Conservation (phyloP, 352 stramenopile genomes). For the Globisporangium splendens region DNA sequence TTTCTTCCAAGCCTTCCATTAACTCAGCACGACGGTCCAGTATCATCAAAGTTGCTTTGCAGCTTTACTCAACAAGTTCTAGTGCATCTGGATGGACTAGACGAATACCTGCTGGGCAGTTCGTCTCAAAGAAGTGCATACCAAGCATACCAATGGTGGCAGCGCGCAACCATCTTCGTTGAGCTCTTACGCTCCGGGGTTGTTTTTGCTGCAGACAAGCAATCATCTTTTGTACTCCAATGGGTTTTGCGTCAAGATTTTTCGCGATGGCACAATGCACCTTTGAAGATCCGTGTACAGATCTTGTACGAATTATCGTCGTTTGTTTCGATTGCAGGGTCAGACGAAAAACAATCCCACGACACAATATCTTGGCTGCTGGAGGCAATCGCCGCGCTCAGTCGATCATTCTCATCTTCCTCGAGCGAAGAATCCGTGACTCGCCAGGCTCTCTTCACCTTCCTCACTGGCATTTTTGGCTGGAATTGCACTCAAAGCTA, state of each 20-base stretch:
- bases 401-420: not conserved
- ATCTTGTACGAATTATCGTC: conserved; percentile 11
- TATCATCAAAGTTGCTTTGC: not conserved
- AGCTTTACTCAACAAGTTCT: conserved; percentile 9
- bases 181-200: conserved; percentile 7
- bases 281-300: not conserved
- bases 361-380: conserved; percentile 14
- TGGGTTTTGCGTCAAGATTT: conserved; percentile 20
- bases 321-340: conserved; percentile 1
- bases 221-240: conserved; percentile 11
- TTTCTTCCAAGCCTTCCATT: conserved; percentile 7
- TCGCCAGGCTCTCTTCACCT: conserved; percentile 11
- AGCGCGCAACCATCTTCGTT: conserved; percentile 9
- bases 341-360: conserved; percentile 1
- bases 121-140: not conserved
- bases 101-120: conserved; percentile 7
- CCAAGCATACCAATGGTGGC: not conserved
- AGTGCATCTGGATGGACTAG: conserved; percentile 7
- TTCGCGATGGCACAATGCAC: conserved; percentile 5
- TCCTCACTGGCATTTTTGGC: conserved; percentile 9
- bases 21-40: not conserved
- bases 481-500: conserved; percentile 4
- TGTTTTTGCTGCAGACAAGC: conserved; percentile 7
- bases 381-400: conserved; percentile 13
- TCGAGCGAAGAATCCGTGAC: not conserved